Evolutionary conservation across 2,329 filamentous ascomycete genomes (phyloP).

Genomic region (Fusarium miscanthi): DNA sequence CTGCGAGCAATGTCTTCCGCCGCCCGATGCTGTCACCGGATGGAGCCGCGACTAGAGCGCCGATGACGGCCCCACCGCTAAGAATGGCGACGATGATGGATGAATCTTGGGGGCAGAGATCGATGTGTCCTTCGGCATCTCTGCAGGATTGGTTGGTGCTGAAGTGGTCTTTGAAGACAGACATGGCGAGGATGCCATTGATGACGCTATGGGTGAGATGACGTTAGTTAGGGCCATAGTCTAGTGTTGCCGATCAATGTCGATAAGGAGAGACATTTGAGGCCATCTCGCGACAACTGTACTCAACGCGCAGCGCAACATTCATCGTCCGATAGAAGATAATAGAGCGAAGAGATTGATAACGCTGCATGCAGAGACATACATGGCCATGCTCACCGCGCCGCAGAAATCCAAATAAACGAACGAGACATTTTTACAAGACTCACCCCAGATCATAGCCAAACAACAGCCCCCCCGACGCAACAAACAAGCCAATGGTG

Average conservation of each 20-base stretch:
- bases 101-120: constrained; percentile 69
- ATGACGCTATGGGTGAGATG: constrained; percentile 57
- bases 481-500: constrained; percentile 77
- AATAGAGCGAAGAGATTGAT: no score
- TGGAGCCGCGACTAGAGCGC: constrained; percentile 76
- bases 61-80: constrained; percentile 82
- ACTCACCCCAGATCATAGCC: constrained; percentile 77
- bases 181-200: constrained; percentile 78
- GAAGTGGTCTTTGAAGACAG: constrained; percentile 73
- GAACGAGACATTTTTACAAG: constrained; percentile 13
- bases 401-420: constrained; percentile 7
- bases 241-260: neutral
- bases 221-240: constrained; percentile 33
- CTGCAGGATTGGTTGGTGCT: constrained; percentile 63
- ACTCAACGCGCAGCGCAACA: neutral
- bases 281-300: neutral
- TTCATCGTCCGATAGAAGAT: neutral
- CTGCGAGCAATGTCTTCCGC: constrained; percentile 74
- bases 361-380: neutral
- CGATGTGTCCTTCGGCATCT: constrained; percentile 50
- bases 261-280: constrained; percentile 3
- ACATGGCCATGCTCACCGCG: neutral
- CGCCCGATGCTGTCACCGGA: constrained; percentile 77
- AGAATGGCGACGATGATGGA: constrained; percentile 84
- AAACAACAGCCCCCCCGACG: constrained; percentile 75